Base-by-base conservation (phyloP, 805 yeast species). In the Yamadazyma laniorum region DNA sequence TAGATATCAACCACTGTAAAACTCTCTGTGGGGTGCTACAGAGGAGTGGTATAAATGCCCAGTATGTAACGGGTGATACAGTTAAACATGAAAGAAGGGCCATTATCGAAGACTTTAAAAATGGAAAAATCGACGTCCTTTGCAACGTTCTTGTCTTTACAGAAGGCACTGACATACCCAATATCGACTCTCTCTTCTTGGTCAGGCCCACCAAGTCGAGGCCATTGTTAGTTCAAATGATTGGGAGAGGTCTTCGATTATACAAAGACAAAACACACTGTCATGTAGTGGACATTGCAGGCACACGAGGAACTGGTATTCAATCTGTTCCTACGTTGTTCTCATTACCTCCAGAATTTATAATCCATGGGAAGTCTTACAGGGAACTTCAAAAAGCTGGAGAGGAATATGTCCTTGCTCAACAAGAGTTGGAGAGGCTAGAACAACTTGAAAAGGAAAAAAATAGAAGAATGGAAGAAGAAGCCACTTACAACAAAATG, bases 161-260 rank as follows among this genome's bases (percentile, higher is more conserved):
- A 0, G 98, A 90, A 57, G 98, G 98, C 0, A 88, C 97, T 0
- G 97, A 90, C 61, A 80, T 91, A 14, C 97, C 97, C 3, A 80
- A 80, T 44, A 83, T 89, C 40, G 97, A 90, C 53, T 80, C 88
- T 21, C 65, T 90, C 9, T 67, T 90, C 19, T 58, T 90, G 22
- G 85, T 86, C 3, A 64, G 96, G 23, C 96, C 96, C 1, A 85
- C 96, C 0, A 72, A 72, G 41, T 89, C 96, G 1, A 63, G 79
- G 22, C 77, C 84, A 0, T 61, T 90, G 29, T 60, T 87, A 25
- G 71, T 80, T 13, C 98, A 90, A 55, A 90, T 90, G 96, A 73
- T 90, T 14, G 98, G 98, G 0, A 69, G 98, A 39, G 98, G 97
- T 0, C 61, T 90, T 28, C 63, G 98, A 25, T 48, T 77, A 11